Base-by-base conservation (phyloP, 2,329 filamentous ascomycete genomes). In the Golovinomyces cichoracearum region DNA sequence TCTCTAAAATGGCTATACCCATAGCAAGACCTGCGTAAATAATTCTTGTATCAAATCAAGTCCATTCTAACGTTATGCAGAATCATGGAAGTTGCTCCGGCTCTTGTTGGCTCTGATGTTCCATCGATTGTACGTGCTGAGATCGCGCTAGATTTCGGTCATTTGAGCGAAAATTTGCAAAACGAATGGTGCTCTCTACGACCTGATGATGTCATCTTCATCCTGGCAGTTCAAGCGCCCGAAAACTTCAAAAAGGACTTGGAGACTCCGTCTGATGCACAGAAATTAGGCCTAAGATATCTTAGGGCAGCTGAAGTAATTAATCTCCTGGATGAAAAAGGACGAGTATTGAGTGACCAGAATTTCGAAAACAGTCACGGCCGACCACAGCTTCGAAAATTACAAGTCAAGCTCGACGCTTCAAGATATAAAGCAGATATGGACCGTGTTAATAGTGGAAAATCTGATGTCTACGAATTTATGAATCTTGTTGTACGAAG, bases 141-240 rank as follows among this genome's bases (percentile, higher is more conserved):
- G 63, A 76, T 98, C 44, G 72, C 76, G 3, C 70, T 95, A 35
- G 85, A 95, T 61, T 74, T 93, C 48, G 79, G 80, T 56, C 76
- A 78, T 48, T 65, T 94, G n/a, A 74, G 76, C 48, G 78, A 84
- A 23, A 73, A 77, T 48, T 68, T 92, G 42, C 76, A 83, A 48
- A 73, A 71, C 55, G 90, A 95, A 58, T 98, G 90, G 90, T 90
- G 95, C 57, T 75, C 78, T 4, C 68, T 98, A 33, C 77, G 82
- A 29, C 76, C 80, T 1, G 85, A 86, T 55, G 92, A 98, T 62
- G 80, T 90, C 0, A 76, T 98, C 1, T 98, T 93, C 60, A 69
- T 98, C 23, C 67, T 94, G 33, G 74, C 80, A 13, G 72, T 95
- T 1, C 74, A 85, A 55, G 71, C 78, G 4, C 65, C 72, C 5